Base-by-base conservation (phyloP, 176 grass and related monocot genomes). In the Carex littledalei region DNA sequence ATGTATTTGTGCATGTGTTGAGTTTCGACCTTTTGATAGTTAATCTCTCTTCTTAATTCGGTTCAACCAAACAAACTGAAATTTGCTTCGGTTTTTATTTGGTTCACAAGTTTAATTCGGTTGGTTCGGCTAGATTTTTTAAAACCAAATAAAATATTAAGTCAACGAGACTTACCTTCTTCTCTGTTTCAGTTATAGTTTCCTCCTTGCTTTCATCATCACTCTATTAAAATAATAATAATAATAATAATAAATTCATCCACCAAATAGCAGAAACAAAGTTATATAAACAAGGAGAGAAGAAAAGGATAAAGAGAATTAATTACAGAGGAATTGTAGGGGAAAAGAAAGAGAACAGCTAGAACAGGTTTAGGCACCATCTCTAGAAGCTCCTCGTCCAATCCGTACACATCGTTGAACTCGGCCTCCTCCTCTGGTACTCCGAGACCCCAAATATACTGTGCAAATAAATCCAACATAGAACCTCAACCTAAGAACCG, bases 311-410 rank as follows among this genome's bases (percentile, higher is more conserved):
- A 9, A 29, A 3, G 18, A 71, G 14, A 17, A 53, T 81, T 79
- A 17, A 53, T 84, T 81, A 95, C 93, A 82, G 80, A 6, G 2
- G 86, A 86, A 26, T 88, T 84, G 81, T 89, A 89, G 20, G 96
- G 96, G 86, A 94, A 98, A 81, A 98, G 96, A 63, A 98, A 92
- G 89, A 98, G 41, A 74, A 95, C 93, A n/a, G 96, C 96, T 18
- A 98, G 85, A 72, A 98, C 90, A 81, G 96, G 96, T 81, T 95
- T 89, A 32, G 93, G 93, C 39, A 98, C 96, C 93, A 98, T 94
- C 52, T 82, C 90, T 24, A 98, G 85, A 81, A 98, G 57, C 54
- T 95, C 96, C 49, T 98, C 93, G 81, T 95, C 96, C 80, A 98
- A 86, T 55, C 96, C 96, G 71, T 98, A 98, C 43, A 98, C 93